Conservation (phyloP, 352 stramenopile genomes). For the Phytophthora fragariaefolia region DNA sequence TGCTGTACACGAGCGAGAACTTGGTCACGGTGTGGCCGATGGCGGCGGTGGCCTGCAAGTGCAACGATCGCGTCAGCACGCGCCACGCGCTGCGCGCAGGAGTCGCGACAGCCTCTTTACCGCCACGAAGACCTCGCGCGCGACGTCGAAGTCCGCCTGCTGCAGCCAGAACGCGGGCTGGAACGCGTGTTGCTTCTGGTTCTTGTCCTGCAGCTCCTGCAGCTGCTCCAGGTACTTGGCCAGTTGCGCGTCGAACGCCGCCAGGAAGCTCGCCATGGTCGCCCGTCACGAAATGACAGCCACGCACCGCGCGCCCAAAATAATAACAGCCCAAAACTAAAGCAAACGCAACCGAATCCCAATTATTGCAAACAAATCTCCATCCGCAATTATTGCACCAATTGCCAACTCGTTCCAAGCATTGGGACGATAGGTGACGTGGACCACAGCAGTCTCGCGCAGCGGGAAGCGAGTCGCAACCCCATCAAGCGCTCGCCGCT, state of each 20-base stretch:
- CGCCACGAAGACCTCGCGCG: constrained; percentile 81
- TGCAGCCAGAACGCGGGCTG: constrained; percentile 82
- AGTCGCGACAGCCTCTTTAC: too few species aligned
- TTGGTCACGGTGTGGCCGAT: constrained; percentile 89
- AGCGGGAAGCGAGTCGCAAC: too few species aligned
- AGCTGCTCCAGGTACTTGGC: constrained; percentile 62
- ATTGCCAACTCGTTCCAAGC: too few species aligned
- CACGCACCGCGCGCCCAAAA: constrained; percentile 2
- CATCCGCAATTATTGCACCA: too few species aligned
- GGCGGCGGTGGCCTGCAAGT: constrained; percentile 59
- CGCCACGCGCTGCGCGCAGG: too few species aligned
- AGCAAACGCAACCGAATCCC: too few species aligned
- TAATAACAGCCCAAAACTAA: too few species aligned
- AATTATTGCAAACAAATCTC: too few species aligned
- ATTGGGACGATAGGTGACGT: too few species aligned
- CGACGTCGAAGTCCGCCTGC: constrained; percentile 78
- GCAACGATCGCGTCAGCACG: too few species aligned
- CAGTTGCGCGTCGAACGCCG: constrained; percentile 62
- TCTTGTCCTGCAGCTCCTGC: constrained; percentile 62
- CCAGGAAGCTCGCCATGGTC: constrained; percentile 62
- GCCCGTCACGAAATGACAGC: constrained; percentile 9
- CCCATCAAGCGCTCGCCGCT: too few species aligned
- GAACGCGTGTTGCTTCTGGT: constrained; percentile 63
- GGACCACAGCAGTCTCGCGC: too few species aligned
- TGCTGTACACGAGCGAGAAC: constrained; percentile 88